phyloP scores from a whole-genome alignment of 352 stramenopile species.

The Thalassiosira hispida region DNA sequence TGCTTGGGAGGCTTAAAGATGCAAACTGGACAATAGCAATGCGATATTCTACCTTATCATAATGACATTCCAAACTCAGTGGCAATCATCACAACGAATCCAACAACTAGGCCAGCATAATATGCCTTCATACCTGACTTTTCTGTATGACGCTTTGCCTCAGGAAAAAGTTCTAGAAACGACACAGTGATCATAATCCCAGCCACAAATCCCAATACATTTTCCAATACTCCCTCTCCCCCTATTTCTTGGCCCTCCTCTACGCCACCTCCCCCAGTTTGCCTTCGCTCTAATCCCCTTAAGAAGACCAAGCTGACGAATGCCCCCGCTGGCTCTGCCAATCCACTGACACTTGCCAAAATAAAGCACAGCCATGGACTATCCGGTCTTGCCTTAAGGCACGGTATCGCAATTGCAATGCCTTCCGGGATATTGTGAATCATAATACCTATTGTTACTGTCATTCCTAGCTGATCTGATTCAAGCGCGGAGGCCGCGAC shows the following conservation, averaged over 20 bases:
- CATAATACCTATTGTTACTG: constrained; percentile 79
- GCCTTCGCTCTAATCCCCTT: constrained; percentile 19
- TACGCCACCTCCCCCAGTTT: background rate
- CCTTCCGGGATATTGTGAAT: constrained; percentile 86
- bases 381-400: constrained; percentile 73
- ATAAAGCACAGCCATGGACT: constrained; percentile 71
- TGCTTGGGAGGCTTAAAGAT: constrained; percentile 60
- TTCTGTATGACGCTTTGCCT: constrained; percentile 58
- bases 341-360: constrained; percentile 70
- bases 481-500: constrained; percentile 73
- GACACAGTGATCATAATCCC: constrained; percentile 83
- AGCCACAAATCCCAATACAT: constrained; percentile 80
- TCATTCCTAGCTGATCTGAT: constrained; percentile 73
- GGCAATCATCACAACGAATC: constrained; percentile 64
- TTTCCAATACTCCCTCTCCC: constrained; percentile 58
- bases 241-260: constrained; percentile 11
- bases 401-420: constrained; percentile 82
- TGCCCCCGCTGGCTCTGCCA: constrained; percentile 78
- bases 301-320: constrained; percentile 70
- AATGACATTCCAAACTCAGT: constrained; percentile 63
- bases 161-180: constrained; percentile 76
- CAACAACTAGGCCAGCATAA: constrained; percentile 47
- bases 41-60: constrained; percentile 12
- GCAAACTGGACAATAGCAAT: constrained; percentile 2
- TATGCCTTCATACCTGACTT: constrained; percentile 37